Evolutionary conservation across 495 filamentous ascomycete species (phyloP), one percentile per base, ranked within the genome.

Genomic region (Podospora tetraspora): DNA sequence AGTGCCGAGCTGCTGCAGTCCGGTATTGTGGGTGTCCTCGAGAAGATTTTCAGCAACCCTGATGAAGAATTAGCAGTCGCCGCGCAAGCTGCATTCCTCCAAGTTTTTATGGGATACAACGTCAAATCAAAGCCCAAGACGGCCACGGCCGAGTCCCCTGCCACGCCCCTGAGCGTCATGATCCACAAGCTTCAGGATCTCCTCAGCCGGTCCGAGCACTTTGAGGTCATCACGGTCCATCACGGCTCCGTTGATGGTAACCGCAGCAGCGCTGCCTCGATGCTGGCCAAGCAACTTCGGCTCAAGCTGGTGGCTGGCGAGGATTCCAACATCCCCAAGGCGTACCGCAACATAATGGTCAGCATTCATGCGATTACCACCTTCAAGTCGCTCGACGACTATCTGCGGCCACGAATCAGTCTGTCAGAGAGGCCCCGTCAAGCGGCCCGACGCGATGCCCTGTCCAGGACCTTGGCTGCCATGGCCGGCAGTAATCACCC

Each of bases 341-440:
- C 88, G 16, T 98, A 94, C 72, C 87, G 90, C 34, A 97, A 93
- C 68, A 93, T 98, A 69, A 97, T 96, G 90, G 94, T 99, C 19
- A 94, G 93, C 6, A 98, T 99, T 69, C 96, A 99, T 79, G 96
- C 96, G 30, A 98, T 99, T 76, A 94, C 96, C 10, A 97, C 93
- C 0, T 97, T 99, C 79, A 98, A 98, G 75, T 91, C 95, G 2
- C 80, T 99, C 30, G 95, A 98, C 74, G 96, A 99, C 76, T 99
- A 97, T 79, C 83, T 99, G 58, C 88, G 94, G 63, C 95, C 96
- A 3, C 84, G 94, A 64, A 97, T 99, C 65, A 92, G 83, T 71
- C 72, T 96, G 23, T 88, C 91, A 0, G 94, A 98, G 68, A 88
- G 93, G 19, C 91, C 95, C 25, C 86, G 90, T 63, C 83, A 81